Percentiles rank a stretch among this genome's conserved stretches.
phyloP scores from a whole-genome alignment of 2,329 filamentous ascomycete species.

The Epichloe glyceriae region DNA sequence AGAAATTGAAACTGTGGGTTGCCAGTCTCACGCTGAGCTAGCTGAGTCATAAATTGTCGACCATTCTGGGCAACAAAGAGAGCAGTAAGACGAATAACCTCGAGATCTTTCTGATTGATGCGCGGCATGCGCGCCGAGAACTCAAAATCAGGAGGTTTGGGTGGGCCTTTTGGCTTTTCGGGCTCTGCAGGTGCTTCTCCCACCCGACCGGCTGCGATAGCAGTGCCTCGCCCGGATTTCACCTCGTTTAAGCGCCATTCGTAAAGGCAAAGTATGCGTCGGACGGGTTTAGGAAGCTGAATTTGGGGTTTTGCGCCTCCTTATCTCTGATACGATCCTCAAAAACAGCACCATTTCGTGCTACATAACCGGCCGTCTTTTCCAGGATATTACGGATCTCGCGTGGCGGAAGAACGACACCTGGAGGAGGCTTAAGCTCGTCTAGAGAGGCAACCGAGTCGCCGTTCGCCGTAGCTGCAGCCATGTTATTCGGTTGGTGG shows the following conservation, averaged over 20 bases:
- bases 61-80: slow-evolving; percentile 90
- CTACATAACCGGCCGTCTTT: slow-evolving; percentile 89
- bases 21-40: slow-evolving; percentile 76
- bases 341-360: slow-evolving; percentile 53
- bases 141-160: slow-evolving; percentile 73
- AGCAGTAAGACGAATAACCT: slow-evolving; percentile 63
- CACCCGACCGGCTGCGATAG: slow-evolving; percentile 60
- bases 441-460: slow-evolving; percentile 43
- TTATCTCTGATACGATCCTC: slow-evolving; percentile 79
- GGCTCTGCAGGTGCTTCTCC: slow-evolving; percentile 44
- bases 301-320: slow-evolving; percentile 74
- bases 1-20: slow-evolving; percentile 97
- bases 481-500: slow-evolving; percentile 13
- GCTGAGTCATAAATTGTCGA: slow-evolving; percentile 75
- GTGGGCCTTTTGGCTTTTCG: slow-evolving; percentile 65
- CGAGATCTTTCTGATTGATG: slow-evolving; percentile 87
- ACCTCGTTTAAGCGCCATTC: slow-evolving; percentile 83
- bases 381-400: slow-evolving; percentile 77
- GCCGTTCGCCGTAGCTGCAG: slow-evolving; percentile 33
- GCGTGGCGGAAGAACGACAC: slow-evolving; percentile 78
- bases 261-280: slow-evolving; percentile 84
- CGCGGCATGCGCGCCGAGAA: slow-evolving; percentile 96
- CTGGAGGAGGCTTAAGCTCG: slow-evolving; percentile 64
- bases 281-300: slow-evolving; percentile 67
- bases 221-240: slow-evolving; percentile 67